Conservation (phyloP, 2,329 filamentous ascomycete genomes). For the Aureobasidium sp. region DNA sequence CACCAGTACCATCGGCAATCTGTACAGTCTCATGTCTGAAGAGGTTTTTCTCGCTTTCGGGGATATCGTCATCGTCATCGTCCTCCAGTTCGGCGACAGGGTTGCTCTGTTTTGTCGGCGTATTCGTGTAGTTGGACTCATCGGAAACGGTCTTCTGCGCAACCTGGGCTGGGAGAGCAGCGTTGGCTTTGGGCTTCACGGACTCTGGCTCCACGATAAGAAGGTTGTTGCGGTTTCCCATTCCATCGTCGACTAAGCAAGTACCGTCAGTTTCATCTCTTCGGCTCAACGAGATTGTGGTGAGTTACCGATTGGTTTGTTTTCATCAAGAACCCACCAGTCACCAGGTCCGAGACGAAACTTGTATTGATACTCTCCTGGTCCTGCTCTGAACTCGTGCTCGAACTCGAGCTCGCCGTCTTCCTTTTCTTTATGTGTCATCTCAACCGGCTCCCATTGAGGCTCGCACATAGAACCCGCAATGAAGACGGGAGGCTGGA, state of each 20-base stretch:
- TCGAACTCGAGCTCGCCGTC: constrained; percentile 51
- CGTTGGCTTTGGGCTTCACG: not conserved
- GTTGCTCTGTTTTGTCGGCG: not conserved
- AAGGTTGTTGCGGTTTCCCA: constrained; percentile 50
- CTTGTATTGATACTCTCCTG: constrained; percentile 65
- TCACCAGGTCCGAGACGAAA: constrained; percentile 60
- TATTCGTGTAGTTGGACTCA: not conserved
- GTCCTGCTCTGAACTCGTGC: constrained; percentile 49
- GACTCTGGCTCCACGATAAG: constrained; percentile 29
- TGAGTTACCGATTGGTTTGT: constrained; percentile 50
- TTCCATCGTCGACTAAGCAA: constrained; percentile 41
- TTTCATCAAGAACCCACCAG: constrained; percentile 65
- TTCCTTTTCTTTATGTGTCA: constrained; percentile 47
- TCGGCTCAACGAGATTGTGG: not conserved
- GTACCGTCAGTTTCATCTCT: not conserved
- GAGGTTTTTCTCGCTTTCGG: constrained; percentile 9
- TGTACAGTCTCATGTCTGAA: constrained; percentile 15
- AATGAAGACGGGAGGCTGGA: constrained; percentile 61
- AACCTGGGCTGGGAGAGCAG: not conserved
- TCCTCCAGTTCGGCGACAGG: not conserved
- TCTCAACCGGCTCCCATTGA: constrained; percentile 61
- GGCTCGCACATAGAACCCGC: constrained; percentile 62
- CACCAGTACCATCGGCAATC: not conserved
- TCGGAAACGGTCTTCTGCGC: not conserved
- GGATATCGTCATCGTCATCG: constrained; percentile 3